These are phyloP conservation scores for Fusarium camptoceras DNA, from an alignment of 2,329 filamentous ascomycete genomes.

Conservation along the genomic window DNA sequence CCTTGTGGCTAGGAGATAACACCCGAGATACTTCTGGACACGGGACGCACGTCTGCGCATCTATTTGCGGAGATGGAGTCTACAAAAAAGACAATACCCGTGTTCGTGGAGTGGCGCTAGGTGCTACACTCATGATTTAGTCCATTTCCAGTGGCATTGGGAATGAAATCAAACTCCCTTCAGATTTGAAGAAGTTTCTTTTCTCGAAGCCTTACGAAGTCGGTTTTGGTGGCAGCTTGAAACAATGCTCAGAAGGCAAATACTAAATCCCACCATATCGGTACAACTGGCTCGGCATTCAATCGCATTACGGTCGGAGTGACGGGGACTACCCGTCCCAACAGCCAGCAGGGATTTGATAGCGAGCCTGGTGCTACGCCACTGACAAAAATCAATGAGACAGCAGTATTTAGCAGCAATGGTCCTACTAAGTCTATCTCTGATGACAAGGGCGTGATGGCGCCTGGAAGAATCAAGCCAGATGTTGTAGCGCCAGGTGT, in stretches of 20 bases:
- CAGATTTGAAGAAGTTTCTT: neutral
- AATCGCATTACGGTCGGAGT: neutral
- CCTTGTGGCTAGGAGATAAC: neutral
- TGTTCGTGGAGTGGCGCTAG: neutral
- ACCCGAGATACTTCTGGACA: neutral
- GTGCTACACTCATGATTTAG: neutral
- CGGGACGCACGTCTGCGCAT: neutral
- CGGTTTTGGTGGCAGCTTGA: neutral
- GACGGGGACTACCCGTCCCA: neutral
- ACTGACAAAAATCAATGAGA: neutral
- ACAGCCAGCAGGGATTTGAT: neutral
- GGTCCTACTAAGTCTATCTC: neutral
- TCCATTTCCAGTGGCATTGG: neutral
- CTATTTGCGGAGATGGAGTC: neutral
- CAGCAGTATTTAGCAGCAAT: neutral
- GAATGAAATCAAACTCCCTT: no score
- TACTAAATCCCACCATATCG: neutral
- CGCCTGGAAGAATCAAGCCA: neutral
- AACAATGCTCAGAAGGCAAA: neutral
- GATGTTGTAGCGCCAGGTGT: neutral
- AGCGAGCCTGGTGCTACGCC: neutral
- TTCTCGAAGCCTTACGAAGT: neutral
- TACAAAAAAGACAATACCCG: neutral
- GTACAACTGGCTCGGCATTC: neutral
- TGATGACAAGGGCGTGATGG: neutral